Base-by-base conservation (phyloP, 2,329 filamentous ascomycete species). In the Chaetomium strumarium region DNA sequence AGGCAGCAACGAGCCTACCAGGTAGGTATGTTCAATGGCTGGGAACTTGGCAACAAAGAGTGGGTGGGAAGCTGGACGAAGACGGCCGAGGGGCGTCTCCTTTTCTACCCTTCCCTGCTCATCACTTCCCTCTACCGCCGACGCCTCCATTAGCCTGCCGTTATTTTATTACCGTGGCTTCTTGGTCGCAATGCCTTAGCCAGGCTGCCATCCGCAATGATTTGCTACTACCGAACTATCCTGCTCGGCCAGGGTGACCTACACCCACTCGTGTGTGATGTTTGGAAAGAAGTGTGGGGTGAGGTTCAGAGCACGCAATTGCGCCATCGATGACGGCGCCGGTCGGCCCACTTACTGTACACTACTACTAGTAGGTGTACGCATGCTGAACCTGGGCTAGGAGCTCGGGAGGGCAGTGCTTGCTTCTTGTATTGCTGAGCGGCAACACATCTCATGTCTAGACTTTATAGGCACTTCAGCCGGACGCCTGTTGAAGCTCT, bases 241-340 rank as follows among this genome's bases (percentile, higher is more conserved):
- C 50, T 37, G 31, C 24, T 30, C 7, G 37, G 40, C 51, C 33
- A 42, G 42, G 42, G 40, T 24, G 24, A 13, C 38, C 41, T 45
- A 34, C 33, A 17, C 42, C 52, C 48, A 57, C 52, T 49, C 50
- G 47, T 36, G 51, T 41, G 42, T 29, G 52, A 37, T 40, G 38
- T 20, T 47, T 63, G 59, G 58, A 62, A 56, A 61, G 53, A 44
- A 49, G 57, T 41, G 59, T 64, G 66, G 65, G 62, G 62, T 62
- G 59, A 58, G 51, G 33, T 43, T 37, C 55, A 53, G 55, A 68
- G 65, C 65, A 67, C 66, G 66, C 64, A 61, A 67, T 68, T 62
- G 60, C 60, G 58, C 58, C 58, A 62, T 62, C 54, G 53, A 49
- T 47, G 44, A 47, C 54, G 52, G 59, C 59, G 56, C 57, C 58